These are phyloP conservation scores for Pseudoscleropodium purum DNA, from an alignment of 225 moss, liverwort and hornwort species.

Conservation along the genomic window DNA sequence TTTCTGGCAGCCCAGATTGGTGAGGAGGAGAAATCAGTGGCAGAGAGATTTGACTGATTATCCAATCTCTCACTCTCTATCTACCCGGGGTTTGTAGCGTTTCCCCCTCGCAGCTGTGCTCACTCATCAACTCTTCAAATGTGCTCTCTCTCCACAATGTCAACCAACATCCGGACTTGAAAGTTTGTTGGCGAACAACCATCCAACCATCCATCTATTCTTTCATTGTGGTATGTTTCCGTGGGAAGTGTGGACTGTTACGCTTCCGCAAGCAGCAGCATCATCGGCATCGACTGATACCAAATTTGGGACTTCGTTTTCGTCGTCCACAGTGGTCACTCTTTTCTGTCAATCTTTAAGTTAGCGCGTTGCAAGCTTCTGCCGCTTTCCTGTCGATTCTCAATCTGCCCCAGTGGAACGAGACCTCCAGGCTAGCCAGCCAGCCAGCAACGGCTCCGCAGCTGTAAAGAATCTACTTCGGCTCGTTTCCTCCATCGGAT, in stretches of 20 bases:
- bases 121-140: constrained; percentile 37
- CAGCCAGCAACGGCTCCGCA: neutral
- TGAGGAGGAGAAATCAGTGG: neutral
- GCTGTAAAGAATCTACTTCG: neutral
- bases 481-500: neutral
- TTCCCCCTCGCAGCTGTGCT: constrained; percentile 16
- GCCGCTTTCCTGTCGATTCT: neutral
- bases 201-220: too few species aligned
- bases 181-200: neutral
- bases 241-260: neutral
- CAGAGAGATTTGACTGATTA: neutral
- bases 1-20: neutral
- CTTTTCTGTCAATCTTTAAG: constrained; percentile 25
- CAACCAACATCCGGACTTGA: neutral
- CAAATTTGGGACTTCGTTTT: neutral
- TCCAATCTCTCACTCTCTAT: neutral
- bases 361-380: neutral
- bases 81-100: neutral
- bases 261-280: neutral
- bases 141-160: constrained; percentile 22
- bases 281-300: neutral
- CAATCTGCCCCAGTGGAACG: neutral
- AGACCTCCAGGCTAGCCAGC: neutral
- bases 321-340: constrained; percentile 15
- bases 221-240: neutral